Conservation (phyloP, 148 eudicot species). For the Tetragonia tetragonoides region DNA sequence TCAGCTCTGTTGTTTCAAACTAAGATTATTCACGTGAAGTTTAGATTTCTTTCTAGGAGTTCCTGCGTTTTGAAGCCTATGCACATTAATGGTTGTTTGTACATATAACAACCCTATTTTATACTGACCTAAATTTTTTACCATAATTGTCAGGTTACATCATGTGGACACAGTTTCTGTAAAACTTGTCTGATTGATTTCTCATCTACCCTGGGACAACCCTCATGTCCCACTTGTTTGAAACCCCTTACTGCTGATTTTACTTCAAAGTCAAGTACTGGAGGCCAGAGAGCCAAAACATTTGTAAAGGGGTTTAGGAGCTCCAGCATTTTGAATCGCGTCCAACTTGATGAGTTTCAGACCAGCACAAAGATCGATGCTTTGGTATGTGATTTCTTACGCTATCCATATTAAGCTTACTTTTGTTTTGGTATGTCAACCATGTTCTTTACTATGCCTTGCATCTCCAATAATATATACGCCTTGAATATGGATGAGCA, state of each 20-base stretch:
- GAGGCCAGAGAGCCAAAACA: conserved; percentile 47
- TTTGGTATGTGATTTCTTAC: conserved; percentile 53
- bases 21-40: not conserved
- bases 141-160: conserved; percentile 56
- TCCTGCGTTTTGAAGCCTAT: not conserved
- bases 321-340: conserved; percentile 83
- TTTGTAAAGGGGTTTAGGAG: conserved; percentile 62
- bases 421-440: not conserved
- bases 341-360: conserved; percentile 74
- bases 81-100: not conserved
- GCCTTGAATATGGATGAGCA: not conserved
- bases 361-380: conserved; percentile 98
- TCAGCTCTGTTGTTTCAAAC: no score
- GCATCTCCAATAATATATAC: not conserved
- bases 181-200: conserved; percentile 71
- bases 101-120: no score
- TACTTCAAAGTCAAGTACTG: conserved; percentile 42
- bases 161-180: conserved; percentile 79
- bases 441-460: not conserved
- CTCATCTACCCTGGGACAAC: conserved; percentile 58
- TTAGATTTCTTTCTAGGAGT: not conserved
- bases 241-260: conserved; percentile 91
- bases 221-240: conserved; percentile 73
- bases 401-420: not conserved
- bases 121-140: conserved; percentile 1